Conservation (phyloP, 2,329 filamentous ascomycete genomes). For the Fusarium cyanostomum region DNA sequence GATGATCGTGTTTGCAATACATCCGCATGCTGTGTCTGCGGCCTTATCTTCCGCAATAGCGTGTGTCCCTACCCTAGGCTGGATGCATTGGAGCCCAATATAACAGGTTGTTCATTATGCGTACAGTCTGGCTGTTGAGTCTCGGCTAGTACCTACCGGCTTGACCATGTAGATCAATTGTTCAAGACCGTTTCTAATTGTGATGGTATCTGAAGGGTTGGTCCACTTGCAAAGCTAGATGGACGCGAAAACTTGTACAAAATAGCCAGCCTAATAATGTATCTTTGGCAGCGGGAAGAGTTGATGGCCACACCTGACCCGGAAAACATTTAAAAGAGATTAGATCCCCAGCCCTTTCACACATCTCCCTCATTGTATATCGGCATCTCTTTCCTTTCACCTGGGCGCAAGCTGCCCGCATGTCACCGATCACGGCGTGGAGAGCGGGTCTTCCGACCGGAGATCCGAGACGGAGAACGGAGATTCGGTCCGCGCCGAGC, state of each 20-base stretch:
- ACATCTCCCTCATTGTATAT: background rate
- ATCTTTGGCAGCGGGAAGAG: too few relatives aligned
- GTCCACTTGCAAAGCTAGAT: too few relatives aligned
- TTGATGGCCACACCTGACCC: background rate
- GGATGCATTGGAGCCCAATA: background rate
- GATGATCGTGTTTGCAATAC: conserved; percentile 2
- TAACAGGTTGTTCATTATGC: too few relatives aligned
- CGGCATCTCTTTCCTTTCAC: conserved; percentile 18
- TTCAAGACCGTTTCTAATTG: too few relatives aligned
- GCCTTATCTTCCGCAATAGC: background rate
- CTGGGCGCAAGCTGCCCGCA: conserved; percentile 15
- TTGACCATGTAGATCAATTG: too few relatives aligned
- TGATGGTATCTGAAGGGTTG: too few relatives aligned
- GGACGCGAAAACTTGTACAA: background rate
- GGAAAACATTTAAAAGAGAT: background rate
- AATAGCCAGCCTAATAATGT: background rate
- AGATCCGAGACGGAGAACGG: conserved; percentile 42
- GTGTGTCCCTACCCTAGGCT: background rate
- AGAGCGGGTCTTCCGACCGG: conserved; percentile 36
- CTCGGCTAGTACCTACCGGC: too few relatives aligned
- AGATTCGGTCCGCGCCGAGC: conserved; percentile 43
- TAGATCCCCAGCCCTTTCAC: background rate
- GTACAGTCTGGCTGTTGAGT: too few relatives aligned
- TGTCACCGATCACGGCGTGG: conserved; percentile 40
- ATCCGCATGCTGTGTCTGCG: background rate